phyloP scores from a whole-genome alignment of 1,284 basidiomycete species.

The Cryptococcus maquisensis region DNA sequence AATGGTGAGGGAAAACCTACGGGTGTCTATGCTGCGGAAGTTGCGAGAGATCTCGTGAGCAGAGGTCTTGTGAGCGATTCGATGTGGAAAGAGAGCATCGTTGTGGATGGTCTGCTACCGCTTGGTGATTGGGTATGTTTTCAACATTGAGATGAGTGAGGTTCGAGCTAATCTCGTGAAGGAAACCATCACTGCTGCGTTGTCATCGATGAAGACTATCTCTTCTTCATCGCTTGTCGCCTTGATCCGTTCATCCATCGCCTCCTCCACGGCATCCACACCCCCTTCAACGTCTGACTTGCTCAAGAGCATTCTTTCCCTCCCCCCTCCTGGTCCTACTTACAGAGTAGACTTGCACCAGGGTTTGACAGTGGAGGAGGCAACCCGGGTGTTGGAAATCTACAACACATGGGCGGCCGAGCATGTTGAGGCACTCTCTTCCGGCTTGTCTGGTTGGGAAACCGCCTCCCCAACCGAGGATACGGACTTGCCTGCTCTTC shows the following conservation, averaged over 20 bases:
- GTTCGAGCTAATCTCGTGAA: conserved; percentile 3
- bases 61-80: conserved; percentile 30
- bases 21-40: conserved; percentile 29
- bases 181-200: conserved; percentile 22
- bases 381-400: conserved; percentile 27
- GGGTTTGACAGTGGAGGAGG: conserved; percentile 30
- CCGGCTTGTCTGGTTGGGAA: conserved; percentile 33
- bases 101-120: conserved; percentile 33
- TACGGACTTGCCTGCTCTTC: conserved; percentile 4
- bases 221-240: conserved; percentile 31
- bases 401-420: conserved; percentile 33
- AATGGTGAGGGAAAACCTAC: conserved; percentile 2
- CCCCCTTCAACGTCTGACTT: conserved; percentile 11
- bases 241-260: conserved; percentile 24
- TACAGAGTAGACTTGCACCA: conserved; percentile 37
- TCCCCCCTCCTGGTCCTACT: conserved; percentile 36
- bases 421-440: conserved; percentile 19
- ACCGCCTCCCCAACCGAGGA: background rate
- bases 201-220: conserved; percentile 27
- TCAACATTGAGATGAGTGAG: background rate
- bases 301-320: conserved; percentile 25
- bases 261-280: conserved; percentile 2
- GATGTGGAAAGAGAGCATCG: conserved; percentile 37
- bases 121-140: conserved; percentile 41
- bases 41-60: conserved; percentile 29